Evolutionary conservation across 1,139 yeast genomes (phyloP), one percentile per base, ranked within the genome.

Genomic region (Taphrina betulina): DNA sequence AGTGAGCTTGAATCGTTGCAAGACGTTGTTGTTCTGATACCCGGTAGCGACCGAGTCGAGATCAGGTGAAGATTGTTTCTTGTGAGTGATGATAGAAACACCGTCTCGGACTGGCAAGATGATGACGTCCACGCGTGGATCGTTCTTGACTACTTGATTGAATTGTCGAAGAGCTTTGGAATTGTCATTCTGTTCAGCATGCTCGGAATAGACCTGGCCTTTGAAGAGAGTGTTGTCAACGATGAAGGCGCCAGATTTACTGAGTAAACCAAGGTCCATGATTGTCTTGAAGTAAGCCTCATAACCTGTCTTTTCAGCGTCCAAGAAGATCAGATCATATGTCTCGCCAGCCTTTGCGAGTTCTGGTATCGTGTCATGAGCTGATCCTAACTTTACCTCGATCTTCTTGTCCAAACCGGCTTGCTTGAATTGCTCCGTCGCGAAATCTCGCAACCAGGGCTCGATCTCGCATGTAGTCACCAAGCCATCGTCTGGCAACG

Each of bases 1-100:
- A 73, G 83, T 84, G 60, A 86, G 74, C 7, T 70, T 66, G 62
- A 78, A 80, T 4, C 50, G 35, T 29, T 52, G 56, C 22, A 42
- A n/a, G 26, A 52, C 31, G 22, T 35, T 24, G n/a, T 52, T 42
- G 14, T 38, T 38, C 14, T 33, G 42, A 23, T 34, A 34, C 28
- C 56, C 56, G 31, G 28, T 16, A 16, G 31, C 34, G 29, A 52
- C 50, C 3, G 45, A 14, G 20, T 50, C 54, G 4, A 24, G 29
- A 14, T 17, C 31, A 8, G 36, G 23, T 2, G 14, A 24, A 7
- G 33, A 23, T 3, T 14, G 31, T 29, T 37, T 44, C 36, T 52
- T 52, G 28, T 53, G 57, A 3, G 57, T 44, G 28, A 53, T 53
- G 36, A 53, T 43, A 46, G 53, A 36, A 22, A 53, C 57, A 12